These are phyloP conservation scores for Nakazawaea pomicola DNA, from an alignment of 805 yeast genomes.

Conservation along the genomic window DNA sequence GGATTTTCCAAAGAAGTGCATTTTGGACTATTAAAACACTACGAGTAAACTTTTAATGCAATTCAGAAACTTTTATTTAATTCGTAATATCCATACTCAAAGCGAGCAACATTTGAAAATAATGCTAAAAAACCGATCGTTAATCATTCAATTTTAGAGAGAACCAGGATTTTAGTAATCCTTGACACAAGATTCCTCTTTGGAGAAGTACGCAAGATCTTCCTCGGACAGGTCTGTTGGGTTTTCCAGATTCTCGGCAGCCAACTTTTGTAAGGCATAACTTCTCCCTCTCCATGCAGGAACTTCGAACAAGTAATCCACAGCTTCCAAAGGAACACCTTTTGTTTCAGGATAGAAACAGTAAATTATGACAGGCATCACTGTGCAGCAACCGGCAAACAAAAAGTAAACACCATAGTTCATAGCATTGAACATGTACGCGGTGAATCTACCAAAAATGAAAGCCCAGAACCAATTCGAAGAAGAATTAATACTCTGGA, in stretches of 20 bases:
- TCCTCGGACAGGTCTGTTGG: neutral
- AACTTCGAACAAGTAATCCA: slow-evolving; percentile 40
- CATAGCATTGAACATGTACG: slow-evolving; percentile 37
- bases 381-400: slow-evolving; percentile 28
- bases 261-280: slow-evolving; percentile 2
- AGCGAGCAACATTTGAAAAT: too few species aligned
- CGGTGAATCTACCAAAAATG: slow-evolving; percentile 41
- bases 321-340: slow-evolving; percentile 41
- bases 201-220: neutral
- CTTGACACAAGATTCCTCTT: neutral
- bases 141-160: too few species aligned
- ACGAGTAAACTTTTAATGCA: neutral
- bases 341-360: slow-evolving; percentile 35
- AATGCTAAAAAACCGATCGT: too few species aligned
- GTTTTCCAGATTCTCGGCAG: neutral
- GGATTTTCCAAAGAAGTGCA: slow-evolving; percentile 53
- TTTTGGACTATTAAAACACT: slow-evolving; percentile 43
- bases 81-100: too few species aligned
- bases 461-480: slow-evolving; percentile 49
- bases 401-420: slow-evolving; percentile 41
- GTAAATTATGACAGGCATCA: slow-evolving; percentile 25
- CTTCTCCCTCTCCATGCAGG: slow-evolving; percentile 10
- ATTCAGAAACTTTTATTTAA: too few species aligned
- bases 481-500: slow-evolving; percentile 38
- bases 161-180: too few species aligned